A percentile compares a stretch with the other conserved stretches of the same genome.
Conservation (phyloP, 2,329 filamentous ascomycete genomes). For the Akanthomyces lecanii region DNA sequence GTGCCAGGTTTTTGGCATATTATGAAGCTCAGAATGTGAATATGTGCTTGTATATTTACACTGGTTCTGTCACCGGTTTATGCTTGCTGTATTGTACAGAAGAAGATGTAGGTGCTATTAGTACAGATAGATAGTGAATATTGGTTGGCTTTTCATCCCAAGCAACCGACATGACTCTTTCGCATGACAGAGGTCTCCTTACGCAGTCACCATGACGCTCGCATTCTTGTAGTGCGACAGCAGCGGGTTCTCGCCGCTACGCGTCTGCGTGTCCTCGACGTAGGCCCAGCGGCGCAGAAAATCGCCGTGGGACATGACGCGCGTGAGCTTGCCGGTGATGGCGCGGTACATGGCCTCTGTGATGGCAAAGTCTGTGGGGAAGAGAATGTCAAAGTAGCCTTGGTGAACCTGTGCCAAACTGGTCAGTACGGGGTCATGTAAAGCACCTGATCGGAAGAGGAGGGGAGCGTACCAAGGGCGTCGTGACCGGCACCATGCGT, state of each 20-base stretch:
- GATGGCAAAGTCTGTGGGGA: constrained; percentile 90
- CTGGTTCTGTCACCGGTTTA: background rate
- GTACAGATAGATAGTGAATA: background rate
- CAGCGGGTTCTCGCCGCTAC: constrained; percentile 88
- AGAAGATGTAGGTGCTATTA: background rate
- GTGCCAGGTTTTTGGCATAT: background rate
- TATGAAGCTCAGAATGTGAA: background rate
- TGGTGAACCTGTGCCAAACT: constrained; percentile 70
- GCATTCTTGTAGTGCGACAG: constrained; percentile 94
- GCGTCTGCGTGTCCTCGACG: constrained; percentile 82
- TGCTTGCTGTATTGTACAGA: background rate
- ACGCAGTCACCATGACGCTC: constrained; percentile 84
- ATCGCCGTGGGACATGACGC: constrained; percentile 80
- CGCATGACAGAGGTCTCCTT: constrained; percentile 22
- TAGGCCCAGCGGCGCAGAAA: constrained; percentile 89
- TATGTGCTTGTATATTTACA: background rate
- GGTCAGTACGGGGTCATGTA: background rate
- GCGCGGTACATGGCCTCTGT: constrained; percentile 90
- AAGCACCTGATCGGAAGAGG: background rate
- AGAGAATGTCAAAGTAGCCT: constrained; percentile 98
- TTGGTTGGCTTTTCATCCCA: background rate
- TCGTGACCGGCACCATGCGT: constrained; percentile 82
- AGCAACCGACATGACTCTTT: background rate
- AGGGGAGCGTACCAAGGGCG: constrained; percentile 67
- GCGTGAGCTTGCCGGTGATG: constrained; percentile 86